Conservation (phyloP, 179 eudicot genomes). For the Beta macrorhiza region DNA sequence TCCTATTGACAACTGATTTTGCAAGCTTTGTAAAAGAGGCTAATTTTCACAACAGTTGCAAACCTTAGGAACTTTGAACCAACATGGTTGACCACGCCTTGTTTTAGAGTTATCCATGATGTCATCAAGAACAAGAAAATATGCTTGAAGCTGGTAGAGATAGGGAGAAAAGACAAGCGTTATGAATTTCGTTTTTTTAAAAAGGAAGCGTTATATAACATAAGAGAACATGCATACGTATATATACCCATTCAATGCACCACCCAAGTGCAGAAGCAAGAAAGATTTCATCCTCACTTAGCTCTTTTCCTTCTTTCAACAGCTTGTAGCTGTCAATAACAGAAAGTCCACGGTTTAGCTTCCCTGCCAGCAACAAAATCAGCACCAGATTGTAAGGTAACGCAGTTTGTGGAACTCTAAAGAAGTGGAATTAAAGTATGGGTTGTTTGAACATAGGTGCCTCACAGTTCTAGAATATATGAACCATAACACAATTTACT, state of each 20-base stretch:
- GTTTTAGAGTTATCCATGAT: slow-evolving; percentile 82
- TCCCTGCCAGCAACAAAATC: slow-evolving; percentile 49
- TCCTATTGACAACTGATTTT: background rate
- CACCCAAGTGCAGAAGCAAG: slow-evolving; percentile 81
- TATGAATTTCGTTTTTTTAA: background rate
- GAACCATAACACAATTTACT: no score
- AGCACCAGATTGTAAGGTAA: slow-evolving; percentile 15
- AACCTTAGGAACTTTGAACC: slow-evolving; percentile 80
- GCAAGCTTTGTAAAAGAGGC: background rate
- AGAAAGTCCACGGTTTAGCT: slow-evolving; percentile 80
- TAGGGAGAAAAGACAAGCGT: background rate
- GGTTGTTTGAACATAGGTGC: background rate
- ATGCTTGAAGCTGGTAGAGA: slow-evolving; percentile 76
- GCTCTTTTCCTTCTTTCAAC: slow-evolving; percentile 59
- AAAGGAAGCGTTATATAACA: background rate
- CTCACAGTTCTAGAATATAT: background rate
- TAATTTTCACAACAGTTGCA: slow-evolving; percentile 9
- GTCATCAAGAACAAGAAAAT: slow-evolving; percentile 89
- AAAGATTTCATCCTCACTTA: slow-evolving; percentile 65
- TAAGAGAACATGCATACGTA: background rate
- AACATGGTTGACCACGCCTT: slow-evolving; percentile 86
- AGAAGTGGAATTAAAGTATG: background rate
- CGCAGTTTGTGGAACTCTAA: background rate
- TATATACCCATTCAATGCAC: slow-evolving; percentile 97
- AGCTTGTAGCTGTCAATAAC: slow-evolving; percentile 82